phyloP scores from a whole-genome alignment of 805 yeast species.

The Hanseniaspora vineae region DNA sequence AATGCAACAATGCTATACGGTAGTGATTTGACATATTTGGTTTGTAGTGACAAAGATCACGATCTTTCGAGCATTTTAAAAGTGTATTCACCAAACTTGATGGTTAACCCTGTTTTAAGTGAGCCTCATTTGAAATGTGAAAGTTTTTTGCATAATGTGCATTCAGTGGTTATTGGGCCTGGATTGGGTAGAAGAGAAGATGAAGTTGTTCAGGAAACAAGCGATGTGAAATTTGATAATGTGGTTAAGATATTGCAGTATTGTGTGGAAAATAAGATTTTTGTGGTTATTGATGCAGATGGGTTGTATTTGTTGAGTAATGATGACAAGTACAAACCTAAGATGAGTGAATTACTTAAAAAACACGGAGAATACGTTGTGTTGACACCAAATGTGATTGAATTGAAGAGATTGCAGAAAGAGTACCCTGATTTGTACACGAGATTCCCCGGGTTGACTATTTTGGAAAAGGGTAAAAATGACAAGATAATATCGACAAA shows the following conservation, averaged over 20 bases:
- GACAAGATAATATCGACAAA: slow-evolving; percentile 33
- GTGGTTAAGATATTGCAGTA: not conserved
- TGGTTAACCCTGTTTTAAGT: slow-evolving; percentile 90
- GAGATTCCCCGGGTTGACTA: not conserved
- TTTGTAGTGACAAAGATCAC: slow-evolving; percentile 46
- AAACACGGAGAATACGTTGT: slow-evolving; percentile 47
- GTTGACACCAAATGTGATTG: slow-evolving; percentile 83
- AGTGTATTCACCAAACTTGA: slow-evolving; percentile 78
- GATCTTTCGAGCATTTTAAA: slow-evolving; percentile 73
- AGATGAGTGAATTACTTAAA: slow-evolving; percentile 26
- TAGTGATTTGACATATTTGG: slow-evolving; percentile 75
- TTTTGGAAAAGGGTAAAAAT: slow-evolving; percentile 50
- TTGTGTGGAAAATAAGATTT: slow-evolving; percentile 27
- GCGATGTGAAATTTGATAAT: not conserved
- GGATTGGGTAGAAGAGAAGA: slow-evolving; percentile 75
- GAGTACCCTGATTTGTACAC: not conserved
- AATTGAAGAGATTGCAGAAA: slow-evolving; percentile 40
- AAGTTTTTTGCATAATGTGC: slow-evolving; percentile 48
- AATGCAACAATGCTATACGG: slow-evolving; percentile 78
- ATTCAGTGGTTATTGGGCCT: slow-evolving; percentile 82
- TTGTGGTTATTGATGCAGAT: slow-evolving; percentile 85
- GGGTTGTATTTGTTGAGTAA: slow-evolving; percentile 56
- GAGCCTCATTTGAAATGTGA: slow-evolving; percentile 42
- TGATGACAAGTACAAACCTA: slow-evolving; percentile 28
- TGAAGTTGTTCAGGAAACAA: not conserved